Percentiles rank a stretch among this genome's conserved stretches.
Conservation (phyloP, 176 grass and related monocot species). For the Aegilops sharonensis region DNA sequence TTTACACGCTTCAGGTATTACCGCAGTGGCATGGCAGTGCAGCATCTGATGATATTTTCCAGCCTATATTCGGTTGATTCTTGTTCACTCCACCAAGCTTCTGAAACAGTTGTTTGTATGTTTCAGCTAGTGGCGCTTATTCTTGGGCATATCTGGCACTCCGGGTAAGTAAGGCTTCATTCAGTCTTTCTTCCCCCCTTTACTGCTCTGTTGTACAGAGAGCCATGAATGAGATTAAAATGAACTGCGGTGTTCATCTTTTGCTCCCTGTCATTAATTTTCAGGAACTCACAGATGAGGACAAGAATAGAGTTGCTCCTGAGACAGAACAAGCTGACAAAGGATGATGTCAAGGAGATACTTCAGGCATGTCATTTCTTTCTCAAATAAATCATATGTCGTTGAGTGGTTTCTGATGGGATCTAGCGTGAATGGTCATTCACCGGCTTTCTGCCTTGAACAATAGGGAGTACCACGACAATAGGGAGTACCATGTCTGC, state of each 20-base stretch:
- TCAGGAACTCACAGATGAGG: slow-evolving; percentile 74
- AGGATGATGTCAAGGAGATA: slow-evolving; percentile 78
- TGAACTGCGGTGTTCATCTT: background rate
- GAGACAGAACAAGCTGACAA: slow-evolving; percentile 90
- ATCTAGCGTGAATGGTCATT: background rate
- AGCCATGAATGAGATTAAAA: background rate
- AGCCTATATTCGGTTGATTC: slow-evolving; percentile 19
- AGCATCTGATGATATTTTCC: slow-evolving; percentile 8
- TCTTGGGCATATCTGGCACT: slow-evolving; percentile 84
- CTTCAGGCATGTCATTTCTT: slow-evolving; percentile 58
- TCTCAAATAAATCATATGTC: background rate
- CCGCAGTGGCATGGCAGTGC: background rate
- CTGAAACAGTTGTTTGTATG: slow-evolving; percentile 17
- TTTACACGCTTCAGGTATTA: slow-evolving; percentile 92
- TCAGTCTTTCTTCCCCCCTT: background rate
- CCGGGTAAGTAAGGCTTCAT: slow-evolving; percentile 63
- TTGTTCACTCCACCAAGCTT: slow-evolving; percentile 8
- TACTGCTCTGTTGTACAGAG: background rate
- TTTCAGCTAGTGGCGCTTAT: slow-evolving; percentile 94
- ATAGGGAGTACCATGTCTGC: background rate
- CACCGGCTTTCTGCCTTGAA: background rate
- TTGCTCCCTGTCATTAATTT: slow-evolving; percentile 22
- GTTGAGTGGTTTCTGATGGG: background rate
- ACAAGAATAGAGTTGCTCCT: slow-evolving; percentile 90
- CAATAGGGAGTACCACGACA: too few species aligned